Conservation (phyloP, 805 yeast species). For the Zygosaccharomyces rouxii region DNA sequence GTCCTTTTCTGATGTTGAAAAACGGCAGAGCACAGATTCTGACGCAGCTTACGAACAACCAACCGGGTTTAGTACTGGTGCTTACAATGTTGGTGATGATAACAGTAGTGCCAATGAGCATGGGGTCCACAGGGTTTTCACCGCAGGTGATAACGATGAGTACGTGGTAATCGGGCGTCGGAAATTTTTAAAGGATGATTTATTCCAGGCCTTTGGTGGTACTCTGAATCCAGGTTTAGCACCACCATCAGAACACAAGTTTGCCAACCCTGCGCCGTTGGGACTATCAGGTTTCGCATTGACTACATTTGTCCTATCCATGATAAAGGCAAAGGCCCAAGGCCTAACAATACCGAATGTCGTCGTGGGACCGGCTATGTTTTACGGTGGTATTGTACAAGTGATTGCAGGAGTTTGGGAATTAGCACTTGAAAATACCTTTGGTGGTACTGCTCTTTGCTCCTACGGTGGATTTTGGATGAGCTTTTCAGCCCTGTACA, state of each 20-base stretch:
- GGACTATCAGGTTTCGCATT: conserved; percentile 60
- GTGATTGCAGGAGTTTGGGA: conserved; percentile 65
- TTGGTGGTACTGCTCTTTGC: conserved; percentile 60
- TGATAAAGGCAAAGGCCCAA: conserved; percentile 52
- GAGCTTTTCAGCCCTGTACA: conserved; percentile 54
- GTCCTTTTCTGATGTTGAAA: background rate
- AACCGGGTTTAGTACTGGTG: conserved; percentile 1
- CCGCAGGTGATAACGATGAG: conserved; percentile 50
- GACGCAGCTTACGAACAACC: conserved; percentile 5
- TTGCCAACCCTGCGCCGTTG: conserved; percentile 64
- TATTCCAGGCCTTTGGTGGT: conserved; percentile 76
- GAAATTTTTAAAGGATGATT: conserved; percentile 57
- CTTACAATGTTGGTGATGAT: conserved; percentile 1
- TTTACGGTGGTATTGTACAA: conserved; percentile 62
- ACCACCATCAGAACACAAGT: conserved; percentile 52
- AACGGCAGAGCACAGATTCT: background rate
- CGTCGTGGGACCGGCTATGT: conserved; percentile 53
- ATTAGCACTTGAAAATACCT: conserved; percentile 57
- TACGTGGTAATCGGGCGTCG: conserved; percentile 69
- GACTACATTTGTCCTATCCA: conserved; percentile 56
- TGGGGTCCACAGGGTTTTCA: conserved; percentile 27
- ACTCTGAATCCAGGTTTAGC: conserved; percentile 65
- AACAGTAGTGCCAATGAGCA: conserved; percentile 1
- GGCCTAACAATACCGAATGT: conserved; percentile 49
- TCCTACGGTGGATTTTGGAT: conserved; percentile 72